Base-by-base conservation (phyloP, 768 basidiomycete genomes). In the Hygrophorus pudorinus region DNA sequence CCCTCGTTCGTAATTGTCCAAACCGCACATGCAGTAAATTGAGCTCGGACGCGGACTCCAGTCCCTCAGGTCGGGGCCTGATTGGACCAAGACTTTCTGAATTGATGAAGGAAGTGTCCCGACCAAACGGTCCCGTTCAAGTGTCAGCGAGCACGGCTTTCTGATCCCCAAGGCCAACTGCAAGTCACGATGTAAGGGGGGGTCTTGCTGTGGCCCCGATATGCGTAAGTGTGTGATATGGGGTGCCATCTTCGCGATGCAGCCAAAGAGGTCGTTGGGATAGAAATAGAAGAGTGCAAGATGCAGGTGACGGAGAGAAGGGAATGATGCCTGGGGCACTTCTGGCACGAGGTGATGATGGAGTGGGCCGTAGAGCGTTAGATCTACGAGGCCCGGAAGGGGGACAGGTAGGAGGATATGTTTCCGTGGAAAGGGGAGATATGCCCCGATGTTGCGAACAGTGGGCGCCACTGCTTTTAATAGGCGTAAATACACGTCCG, bases 311-410 rank as follows among this genome's bases (percentile, higher is more conserved):
- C 44, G 55, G 17, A 61, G 57, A 17, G 51, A 48, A 12, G 50
- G 55, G 43, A 56, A 60, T 5, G 46, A 45, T 13, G 30, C 48
- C 16, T 29, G 45, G 51, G 8, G 41, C 39, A 8, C 30, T 43
- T 9, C 45, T 38, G 30, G 41, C 29, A 30, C 38, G 10, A 37
- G 48, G 21, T 30, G 48, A 38, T 33, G 47, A 18, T 56, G 61
- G 44, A 63, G 57, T 9, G 56, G 58, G n/a, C 61, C 56, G 10
- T 55, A 48, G 1, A 63, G 41, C 14, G 57, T 56, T 11, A 62
- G 46, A 14, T 57, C 58, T n/a, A 37, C 32, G 7, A 62, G 48
- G 17, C 39, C 35, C 5, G 63, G 61, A 27, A 63, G 53, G 10
- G 56, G 51, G 7, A 56, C 35, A 4, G 52, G 40, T 24, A 49